Evolutionary conservation across 257 asterid genomes (phyloP).

Genomic region (Coffea canephora): DNA sequence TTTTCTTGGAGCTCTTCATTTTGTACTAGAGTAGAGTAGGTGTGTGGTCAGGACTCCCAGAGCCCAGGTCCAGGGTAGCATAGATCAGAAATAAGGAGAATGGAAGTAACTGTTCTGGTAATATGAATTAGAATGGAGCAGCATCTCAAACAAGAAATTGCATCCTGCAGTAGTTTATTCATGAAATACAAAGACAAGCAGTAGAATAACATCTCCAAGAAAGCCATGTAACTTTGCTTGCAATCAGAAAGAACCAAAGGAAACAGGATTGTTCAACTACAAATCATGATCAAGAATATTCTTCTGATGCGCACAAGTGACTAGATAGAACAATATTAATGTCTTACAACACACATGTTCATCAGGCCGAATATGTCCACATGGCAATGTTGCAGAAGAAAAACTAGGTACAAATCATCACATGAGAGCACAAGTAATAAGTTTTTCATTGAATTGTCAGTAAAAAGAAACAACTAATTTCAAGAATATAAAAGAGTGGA

Average conservation of each 20-base stretch:
- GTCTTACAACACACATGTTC: not conserved
- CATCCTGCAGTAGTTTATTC: not conserved
- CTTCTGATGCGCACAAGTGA: not conserved
- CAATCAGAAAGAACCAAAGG: not conserved
- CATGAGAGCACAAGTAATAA: not conserved
- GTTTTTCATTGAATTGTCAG: not conserved
- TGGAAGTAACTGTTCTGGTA: not conserved
- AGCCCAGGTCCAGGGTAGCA: too few species aligned
- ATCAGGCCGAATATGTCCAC: not conserved
- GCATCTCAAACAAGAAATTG: not conserved
- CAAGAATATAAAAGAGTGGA: not conserved
- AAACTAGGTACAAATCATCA: not conserved
- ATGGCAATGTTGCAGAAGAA: not conserved
- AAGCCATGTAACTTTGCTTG: not conserved
- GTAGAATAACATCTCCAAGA: not conserved
- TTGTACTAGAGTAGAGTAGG: too few species aligned
- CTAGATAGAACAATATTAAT: not conserved
- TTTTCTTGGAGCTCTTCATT: too few species aligned
- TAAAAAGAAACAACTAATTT: not conserved
- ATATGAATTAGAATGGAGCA: not conserved
- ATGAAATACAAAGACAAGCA: not conserved
- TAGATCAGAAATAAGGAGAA: too few species aligned
- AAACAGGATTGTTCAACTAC: not conserved
- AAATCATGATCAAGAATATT: not conserved
- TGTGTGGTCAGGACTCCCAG: too few species aligned